Evolutionary conservation across 116 monocot species (phyloP), one percentile per base, ranked within the genome.

Genomic region (Trichopus zeylanicus): DNA sequence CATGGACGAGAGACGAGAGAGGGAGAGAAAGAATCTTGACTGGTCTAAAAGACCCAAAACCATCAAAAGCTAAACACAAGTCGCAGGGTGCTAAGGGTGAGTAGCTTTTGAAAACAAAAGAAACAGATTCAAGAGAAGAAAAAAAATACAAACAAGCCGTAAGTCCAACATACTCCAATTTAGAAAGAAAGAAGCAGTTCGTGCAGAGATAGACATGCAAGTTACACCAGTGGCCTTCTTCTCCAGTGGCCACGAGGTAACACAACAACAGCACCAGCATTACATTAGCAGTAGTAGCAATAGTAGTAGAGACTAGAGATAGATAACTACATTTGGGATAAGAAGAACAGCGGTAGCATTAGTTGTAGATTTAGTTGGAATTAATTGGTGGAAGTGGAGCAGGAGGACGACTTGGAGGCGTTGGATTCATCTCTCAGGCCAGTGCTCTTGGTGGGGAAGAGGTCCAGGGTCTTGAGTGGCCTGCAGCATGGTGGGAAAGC

Each of bases 351-450:
- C 30, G 4, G 18, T 31, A 31, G 23, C 24, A 35, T 11, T 19
- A 34, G 31, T 10, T n/a, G 21, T 49, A 57, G 6, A 20, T 31
- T 13, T 20, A 2, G 55, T 19, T 5, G 37, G 10, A 62, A 20
- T 61, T 53, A 63, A 19, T 56, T 72, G 57, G 78, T 71, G 64
- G 78, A 84, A n/a, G 75, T 68, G 37, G 79, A 79, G 67, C 78
- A 75, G 25, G 78, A 74, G 35, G 82, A 75, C 46, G 67, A 71
- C 51, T 71, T 78, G 21, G 78, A 84, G 55, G 55, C 56, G 66
- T 67, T 73, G 38, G 73, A 72, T 12, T 81, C 81, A 20, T 69
- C 72, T 38, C 62, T 76, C 31, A 77, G 61, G 20, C 81, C 69
- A 57, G 57, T 73, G 69, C 66, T 72, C 46, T 64, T 76, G 29